These are phyloP conservation scores for Microascus cirrosus DNA, from an alignment of 2,329 filamentous ascomycete species.

Conservation along the genomic window DNA sequence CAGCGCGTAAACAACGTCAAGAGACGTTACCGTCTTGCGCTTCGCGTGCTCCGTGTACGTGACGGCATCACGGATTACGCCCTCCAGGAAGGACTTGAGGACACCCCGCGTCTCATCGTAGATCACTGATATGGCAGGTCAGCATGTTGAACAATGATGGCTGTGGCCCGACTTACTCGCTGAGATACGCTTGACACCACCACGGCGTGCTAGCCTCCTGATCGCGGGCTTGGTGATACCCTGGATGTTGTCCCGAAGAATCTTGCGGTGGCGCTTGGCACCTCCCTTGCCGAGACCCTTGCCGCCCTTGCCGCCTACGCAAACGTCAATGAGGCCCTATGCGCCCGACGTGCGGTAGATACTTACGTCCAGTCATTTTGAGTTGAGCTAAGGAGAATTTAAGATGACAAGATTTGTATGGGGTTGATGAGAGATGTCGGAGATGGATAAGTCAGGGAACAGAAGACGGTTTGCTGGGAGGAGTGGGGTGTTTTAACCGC, in stretches of 20 bases:
- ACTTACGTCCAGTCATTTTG: slow-evolving; percentile 11
- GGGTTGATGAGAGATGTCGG: not conserved
- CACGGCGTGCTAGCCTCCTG: slow-evolving; percentile 95
- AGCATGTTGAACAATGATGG: slow-evolving; percentile 1
- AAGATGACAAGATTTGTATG: not conserved
- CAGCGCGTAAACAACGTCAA: slow-evolving; percentile 57
- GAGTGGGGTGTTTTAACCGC: not conserved
- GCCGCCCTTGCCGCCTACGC: slow-evolving; percentile 78
- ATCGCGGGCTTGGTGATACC: slow-evolving; percentile 98
- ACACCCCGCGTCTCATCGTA: slow-evolving; percentile 71
- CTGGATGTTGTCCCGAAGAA: slow-evolving; percentile 99
- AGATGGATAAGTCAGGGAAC: not conserved
- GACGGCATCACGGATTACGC: slow-evolving; percentile 65
- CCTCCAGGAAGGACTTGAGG: slow-evolving; percentile 68
- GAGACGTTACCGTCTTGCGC: slow-evolving; percentile 67
- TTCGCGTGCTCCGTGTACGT: slow-evolving; percentile 74
- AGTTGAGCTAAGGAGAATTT: not conserved
- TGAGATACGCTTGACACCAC: slow-evolving; percentile 99
- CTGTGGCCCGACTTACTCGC: slow-evolving; percentile 52
- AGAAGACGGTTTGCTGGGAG: not conserved
- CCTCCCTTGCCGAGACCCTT: slow-evolving; percentile 98
- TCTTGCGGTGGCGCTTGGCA: slow-evolving; percentile 98
- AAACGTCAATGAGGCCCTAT: not conserved
- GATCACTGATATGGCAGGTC: slow-evolving; percentile 41
- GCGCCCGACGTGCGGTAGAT: not conserved